Percentiles rank a stretch among this genome's conserved stretches.
These are phyloP conservation scores for Vararia minispora DNA, from an alignment of 768 basidiomycete species.

Conservation along the genomic window DNA sequence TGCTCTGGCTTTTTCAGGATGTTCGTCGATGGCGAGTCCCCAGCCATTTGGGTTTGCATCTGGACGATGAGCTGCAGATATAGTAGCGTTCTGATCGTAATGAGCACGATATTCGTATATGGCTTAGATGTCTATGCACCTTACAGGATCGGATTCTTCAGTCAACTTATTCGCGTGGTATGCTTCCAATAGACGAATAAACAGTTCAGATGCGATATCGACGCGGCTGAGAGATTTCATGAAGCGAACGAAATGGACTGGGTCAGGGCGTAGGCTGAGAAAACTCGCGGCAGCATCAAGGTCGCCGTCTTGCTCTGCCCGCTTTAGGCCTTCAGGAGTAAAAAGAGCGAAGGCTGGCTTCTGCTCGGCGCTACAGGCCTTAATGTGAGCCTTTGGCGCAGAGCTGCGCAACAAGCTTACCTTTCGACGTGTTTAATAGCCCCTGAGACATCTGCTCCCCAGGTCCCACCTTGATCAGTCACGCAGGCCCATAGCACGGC, in stretches of 20 bases:
- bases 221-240: constrained; percentile 53
- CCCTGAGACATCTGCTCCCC: constrained; percentile 48
- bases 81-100: constrained; percentile 46
- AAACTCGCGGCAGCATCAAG: constrained; percentile 41
- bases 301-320: constrained; percentile 30
- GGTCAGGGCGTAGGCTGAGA: constrained; percentile 67
- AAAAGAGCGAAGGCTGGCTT: constrained; percentile 29
- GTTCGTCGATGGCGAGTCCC: constrained; percentile 39
- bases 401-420: constrained; percentile 25
- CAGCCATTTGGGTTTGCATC: constrained; percentile 62
- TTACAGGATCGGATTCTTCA: constrained; percentile 36
- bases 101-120: background rate
- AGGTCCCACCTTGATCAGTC: constrained; percentile 34
- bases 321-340: constrained; percentile 37
- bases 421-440: constrained; percentile 29
- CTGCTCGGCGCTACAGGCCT: constrained; percentile 12
- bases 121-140: constrained; percentile 23
- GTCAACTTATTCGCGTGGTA: constrained; percentile 38
- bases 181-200: constrained; percentile 60
- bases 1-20: constrained; percentile 59
- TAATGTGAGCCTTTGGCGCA: background rate
- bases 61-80: constrained; percentile 74
- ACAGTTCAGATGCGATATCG: constrained; percentile 63
- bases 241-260: constrained; percentile 53
- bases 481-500: constrained; percentile 51